Percentiles rank a stretch among this genome's conserved stretches.
phyloP scores from a whole-genome alignment of 2,329 filamentous ascomycete genomes.

The Curvularia spicifera region DNA sequence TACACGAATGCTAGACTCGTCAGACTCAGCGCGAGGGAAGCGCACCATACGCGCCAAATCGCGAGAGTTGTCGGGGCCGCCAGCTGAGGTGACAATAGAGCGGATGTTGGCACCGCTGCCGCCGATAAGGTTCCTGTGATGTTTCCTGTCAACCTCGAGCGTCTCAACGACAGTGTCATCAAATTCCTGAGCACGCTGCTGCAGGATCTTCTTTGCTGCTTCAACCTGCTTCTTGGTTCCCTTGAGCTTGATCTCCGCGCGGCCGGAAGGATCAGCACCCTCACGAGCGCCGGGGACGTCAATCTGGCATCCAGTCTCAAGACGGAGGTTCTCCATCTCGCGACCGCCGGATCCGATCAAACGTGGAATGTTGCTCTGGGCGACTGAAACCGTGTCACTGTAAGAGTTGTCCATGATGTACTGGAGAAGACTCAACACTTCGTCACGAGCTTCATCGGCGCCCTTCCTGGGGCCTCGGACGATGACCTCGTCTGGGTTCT shows the following conservation, averaged over 20 bases:
- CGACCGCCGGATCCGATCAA: conserved; percentile 89
- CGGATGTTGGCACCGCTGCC: conserved; percentile 83
- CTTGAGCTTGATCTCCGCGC: conserved; percentile 88
- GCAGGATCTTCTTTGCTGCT: conserved; percentile 86
- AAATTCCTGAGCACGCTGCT: conserved; percentile 85
- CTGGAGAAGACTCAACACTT: conserved; percentile 86
- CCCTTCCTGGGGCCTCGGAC: conserved; percentile 92
- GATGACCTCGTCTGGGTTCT: conserved; percentile 85
- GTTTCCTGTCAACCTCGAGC: conserved; percentile 91
- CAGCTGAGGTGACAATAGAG: conserved; percentile 84
- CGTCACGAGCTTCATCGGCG: conserved; percentile 88
- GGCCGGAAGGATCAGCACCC: conserved; percentile 66
- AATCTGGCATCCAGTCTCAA: conserved; percentile 84
- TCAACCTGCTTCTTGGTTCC: conserved; percentile 91
- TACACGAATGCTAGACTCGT: conserved; percentile 82
- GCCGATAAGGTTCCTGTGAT: conserved; percentile 90
- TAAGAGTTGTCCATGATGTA: conserved; percentile 89
- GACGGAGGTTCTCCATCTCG: conserved; percentile 87
- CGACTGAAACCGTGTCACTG: conserved; percentile 79
- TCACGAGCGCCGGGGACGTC: conserved; percentile 87
- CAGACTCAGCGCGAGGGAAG: conserved; percentile 87
- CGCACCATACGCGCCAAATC: conserved; percentile 88
- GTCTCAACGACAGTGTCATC: conserved; percentile 87
- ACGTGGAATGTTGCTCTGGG: conserved; percentile 90
- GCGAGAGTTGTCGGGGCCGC: conserved; percentile 84